phyloP scores from a whole-genome alignment of 345 rosid species.

The Adansonia digitata region DNA sequence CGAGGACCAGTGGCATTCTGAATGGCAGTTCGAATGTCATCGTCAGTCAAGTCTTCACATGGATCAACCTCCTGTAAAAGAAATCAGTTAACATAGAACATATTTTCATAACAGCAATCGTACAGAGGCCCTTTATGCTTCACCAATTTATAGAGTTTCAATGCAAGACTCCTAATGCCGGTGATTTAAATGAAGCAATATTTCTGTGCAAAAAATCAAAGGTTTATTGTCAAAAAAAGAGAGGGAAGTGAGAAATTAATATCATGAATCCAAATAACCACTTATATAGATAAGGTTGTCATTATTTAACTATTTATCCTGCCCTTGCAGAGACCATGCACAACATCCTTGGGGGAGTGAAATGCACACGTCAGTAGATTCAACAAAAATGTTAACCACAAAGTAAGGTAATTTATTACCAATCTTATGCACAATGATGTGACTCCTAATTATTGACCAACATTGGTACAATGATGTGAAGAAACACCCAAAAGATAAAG shows the following conservation, averaged over 20 bases:
- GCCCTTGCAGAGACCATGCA: not conserved
- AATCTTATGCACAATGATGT: not conserved
- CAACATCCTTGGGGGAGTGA: not conserved
- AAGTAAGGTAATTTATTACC: not conserved
- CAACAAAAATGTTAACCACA: not conserved
- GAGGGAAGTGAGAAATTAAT: not conserved
- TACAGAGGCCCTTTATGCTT: not conserved
- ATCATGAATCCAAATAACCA: not conserved
- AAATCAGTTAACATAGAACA: not conserved
- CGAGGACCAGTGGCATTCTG: constrained; percentile 96
- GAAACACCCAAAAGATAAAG: not conserved
- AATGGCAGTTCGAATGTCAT: constrained; percentile 85
- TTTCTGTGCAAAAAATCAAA: not conserved
- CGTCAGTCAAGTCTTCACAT: constrained; percentile 88
- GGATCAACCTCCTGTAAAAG: constrained; percentile 84
- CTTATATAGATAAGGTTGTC: not conserved
- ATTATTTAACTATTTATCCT: not conserved
- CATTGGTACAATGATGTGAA: not conserved
- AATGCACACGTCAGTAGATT: not conserved
- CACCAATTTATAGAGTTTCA: not conserved
- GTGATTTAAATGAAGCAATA: not conserved
- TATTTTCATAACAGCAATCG: not conserved
- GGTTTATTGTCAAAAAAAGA: not conserved
- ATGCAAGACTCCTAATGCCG: not conserved
- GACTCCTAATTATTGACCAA: not conserved